These are phyloP conservation scores for Ustilago sp. DNA, from an alignment of 1,284 basidiomycete species.

Conservation along the genomic window DNA sequence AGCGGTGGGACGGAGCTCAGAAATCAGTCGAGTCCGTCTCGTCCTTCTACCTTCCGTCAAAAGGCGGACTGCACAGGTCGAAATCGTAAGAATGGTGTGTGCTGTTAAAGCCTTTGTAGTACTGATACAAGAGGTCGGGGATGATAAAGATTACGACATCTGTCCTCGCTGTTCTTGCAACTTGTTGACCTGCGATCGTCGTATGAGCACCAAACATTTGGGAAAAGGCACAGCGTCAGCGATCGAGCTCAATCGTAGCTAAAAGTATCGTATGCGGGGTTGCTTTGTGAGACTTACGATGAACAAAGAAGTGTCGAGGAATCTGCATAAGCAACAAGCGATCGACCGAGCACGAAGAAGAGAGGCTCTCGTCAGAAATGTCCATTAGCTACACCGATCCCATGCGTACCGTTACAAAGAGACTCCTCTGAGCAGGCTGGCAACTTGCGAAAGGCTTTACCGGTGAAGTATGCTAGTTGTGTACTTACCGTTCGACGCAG, in stretches of 20 bases:
- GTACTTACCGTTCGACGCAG: conserved; percentile 78
- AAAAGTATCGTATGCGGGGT: neutral
- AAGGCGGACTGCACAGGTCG: no score
- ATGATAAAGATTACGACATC: conserved; percentile 16
- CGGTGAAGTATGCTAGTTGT: conserved; percentile 40
- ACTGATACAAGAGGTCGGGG: conserved; percentile 17
- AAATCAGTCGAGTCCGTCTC: no score
- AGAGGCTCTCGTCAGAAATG: neutral
- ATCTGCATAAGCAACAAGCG: conserved; percentile 71
- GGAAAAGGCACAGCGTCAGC: neutral
- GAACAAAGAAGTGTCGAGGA: conserved; percentile 83
- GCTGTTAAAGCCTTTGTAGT: conserved; percentile 13
- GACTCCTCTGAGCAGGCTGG: no score
- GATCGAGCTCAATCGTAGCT: neutral
- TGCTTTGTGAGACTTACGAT: conserved; percentile 49
- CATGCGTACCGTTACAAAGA: no score
- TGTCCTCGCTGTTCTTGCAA: conserved; percentile 74
- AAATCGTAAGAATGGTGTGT: conserved; percentile 7
- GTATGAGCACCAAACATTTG: neutral
- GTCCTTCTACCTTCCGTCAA: no score
- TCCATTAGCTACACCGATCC: no score
- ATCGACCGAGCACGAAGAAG: neutral
- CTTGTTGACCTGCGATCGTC: conserved; percentile 74
- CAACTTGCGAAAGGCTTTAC: no score
- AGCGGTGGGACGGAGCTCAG: no score